Conservation (phyloP, 106 monocot genomes). For the Xerophyta viscosa region DNA sequence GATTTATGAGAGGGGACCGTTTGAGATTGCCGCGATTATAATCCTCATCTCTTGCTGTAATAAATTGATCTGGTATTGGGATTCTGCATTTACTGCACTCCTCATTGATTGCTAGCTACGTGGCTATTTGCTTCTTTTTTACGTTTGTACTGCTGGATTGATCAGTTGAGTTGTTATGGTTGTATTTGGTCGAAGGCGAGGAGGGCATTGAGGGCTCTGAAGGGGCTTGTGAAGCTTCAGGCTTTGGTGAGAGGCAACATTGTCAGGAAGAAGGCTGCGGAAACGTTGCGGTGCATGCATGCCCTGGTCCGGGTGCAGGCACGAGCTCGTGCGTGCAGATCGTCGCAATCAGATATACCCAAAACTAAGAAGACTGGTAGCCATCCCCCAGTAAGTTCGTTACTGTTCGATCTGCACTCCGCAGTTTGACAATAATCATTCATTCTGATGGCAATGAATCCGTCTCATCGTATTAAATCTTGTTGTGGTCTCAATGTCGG, state of each 20-base stretch:
- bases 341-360: slow-evolving; percentile 14
- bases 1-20: too few species aligned
- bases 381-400: slow-evolving; percentile 21
- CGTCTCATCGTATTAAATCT: neutral
- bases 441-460: neutral
- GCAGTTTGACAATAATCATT: neutral
- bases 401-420: neutral
- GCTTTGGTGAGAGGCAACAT: slow-evolving; percentile 82
- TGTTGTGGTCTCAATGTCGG: too few species aligned
- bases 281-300: slow-evolving; percentile 83
- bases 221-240: slow-evolving; percentile 80
- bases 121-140: neutral
- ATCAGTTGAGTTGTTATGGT: neutral
- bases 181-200: slow-evolving; percentile 42
- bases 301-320: slow-evolving; percentile 72
- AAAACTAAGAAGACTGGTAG: slow-evolving; percentile 2
- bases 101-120: too few species aligned
- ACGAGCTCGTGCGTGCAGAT: slow-evolving; percentile 46
- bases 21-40: too few species aligned
- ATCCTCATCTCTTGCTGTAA: too few species aligned
- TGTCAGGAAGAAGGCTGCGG: slow-evolving; percentile 72
- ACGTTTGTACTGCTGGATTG: neutral
- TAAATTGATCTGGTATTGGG: too few species aligned
- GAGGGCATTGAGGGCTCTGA: slow-evolving; percentile 75
- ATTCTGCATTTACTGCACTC: too few species aligned